Base-by-base conservation (phyloP, 306 rosid species). In the Glycine soja region DNA sequence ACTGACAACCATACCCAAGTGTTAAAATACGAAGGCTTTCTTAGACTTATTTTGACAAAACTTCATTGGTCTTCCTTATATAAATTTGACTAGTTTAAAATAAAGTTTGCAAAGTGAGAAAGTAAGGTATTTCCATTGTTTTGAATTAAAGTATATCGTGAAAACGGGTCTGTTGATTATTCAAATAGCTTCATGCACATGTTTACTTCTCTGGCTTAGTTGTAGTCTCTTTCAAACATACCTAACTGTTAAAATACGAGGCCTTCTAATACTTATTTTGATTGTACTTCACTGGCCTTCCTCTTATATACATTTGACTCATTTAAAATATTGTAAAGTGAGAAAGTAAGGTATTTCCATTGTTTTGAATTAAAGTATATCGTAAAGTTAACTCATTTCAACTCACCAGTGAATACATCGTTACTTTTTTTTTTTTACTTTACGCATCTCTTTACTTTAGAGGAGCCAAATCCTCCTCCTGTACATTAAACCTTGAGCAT, bases 201-300 rank as follows among this genome's bases (percentile, higher is more conserved):
- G 19, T 71, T 80, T 30, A 36, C 65, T 34, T 66, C 43, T 19
- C 72, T 51, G 19, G 59, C 40, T 68, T 56, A 57, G 82, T 5
- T 69, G 18, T 68, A 68, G 46, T 48, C 30, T 19, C 5, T 68
- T 16, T 4, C 81, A 16, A 45, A 9, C 48, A 76, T 76, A 34
- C 36, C 4, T 18, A 10, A 16, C 52, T 40, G 19, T 32, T 63
- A 15, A 15, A n/a, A 48, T 63, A 30, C 6, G 43, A 5, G 43
- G 43, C 43, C 0, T 34, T 34, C 38, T 34, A 3, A 63, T 50
- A 64, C 24, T 64, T 38, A 38, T 12, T 65, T 76, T 74, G n/a
- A 14, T 18, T n/a, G 32, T 34, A 43, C 40, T 48, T 9, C 24
- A 16, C 3, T 64, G 6, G 30, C 24, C 64, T 38, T 51, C 63